These are phyloP conservation scores for Fusarium succisae DNA, from an alignment of 2,329 filamentous ascomycete genomes.

Conservation along the genomic window DNA sequence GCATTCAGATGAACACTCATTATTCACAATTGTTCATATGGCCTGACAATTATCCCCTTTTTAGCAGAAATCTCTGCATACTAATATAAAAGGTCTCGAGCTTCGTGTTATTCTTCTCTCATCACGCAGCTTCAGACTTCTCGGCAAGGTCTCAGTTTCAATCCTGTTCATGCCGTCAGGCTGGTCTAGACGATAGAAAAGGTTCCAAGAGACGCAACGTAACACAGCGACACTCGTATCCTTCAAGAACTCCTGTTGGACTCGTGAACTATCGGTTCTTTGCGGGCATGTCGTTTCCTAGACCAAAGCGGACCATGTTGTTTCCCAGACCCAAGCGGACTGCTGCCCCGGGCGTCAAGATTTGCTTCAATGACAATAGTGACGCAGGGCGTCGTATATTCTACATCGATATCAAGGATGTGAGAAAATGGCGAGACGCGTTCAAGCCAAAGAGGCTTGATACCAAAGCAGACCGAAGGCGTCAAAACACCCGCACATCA, in stretches of 20 bases:
- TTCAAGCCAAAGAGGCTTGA: neutral
- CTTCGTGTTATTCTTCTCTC: neutral
- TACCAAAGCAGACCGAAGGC: neutral
- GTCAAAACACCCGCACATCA: neutral
- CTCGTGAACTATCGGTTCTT: neutral
- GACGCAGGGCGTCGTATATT: neutral
- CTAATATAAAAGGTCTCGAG: neutral
- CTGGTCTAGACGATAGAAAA: neutral
- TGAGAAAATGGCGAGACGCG: slow-evolving; percentile 5
- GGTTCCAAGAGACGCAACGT: neutral
- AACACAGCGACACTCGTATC: neutral
- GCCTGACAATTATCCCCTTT: neutral
- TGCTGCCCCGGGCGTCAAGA: neutral
- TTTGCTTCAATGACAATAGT: neutral
- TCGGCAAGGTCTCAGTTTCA: neutral
- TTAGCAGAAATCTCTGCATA: neutral
- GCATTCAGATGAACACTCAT: neutral
- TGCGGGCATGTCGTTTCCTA: neutral
- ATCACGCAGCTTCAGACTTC: neutral
- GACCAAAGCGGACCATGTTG: neutral
- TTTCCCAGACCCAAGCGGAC: neutral
- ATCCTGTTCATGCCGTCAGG: neutral
- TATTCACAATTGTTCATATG: neutral
- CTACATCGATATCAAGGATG: slow-evolving; percentile 11
- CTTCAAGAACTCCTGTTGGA: neutral